These are phyloP conservation scores for Brassica carinata DNA, from an alignment of 345 rosid genomes.

Conservation along the genomic window DNA sequence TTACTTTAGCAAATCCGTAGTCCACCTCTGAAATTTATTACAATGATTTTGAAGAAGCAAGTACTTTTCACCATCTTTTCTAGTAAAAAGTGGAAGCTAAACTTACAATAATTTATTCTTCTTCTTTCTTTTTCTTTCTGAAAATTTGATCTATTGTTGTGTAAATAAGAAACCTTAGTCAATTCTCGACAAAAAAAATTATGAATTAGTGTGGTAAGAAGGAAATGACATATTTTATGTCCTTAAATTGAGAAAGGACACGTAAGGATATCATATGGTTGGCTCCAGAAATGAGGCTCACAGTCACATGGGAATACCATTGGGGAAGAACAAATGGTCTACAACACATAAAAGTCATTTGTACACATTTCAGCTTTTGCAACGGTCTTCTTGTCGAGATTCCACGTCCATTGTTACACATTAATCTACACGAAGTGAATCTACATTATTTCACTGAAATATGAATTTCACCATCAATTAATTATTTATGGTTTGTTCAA, in stretches of 20 bases:
- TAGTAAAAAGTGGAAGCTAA: not conserved
- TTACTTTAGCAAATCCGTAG: not conserved
- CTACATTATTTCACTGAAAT: not conserved
- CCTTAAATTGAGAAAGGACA: not conserved
- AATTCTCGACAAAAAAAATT: not conserved
- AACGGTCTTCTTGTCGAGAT: constrained; percentile 27
- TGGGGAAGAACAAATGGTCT: constrained; percentile 19
- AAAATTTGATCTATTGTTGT: not conserved
- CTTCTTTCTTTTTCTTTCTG: not conserved
- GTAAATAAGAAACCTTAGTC: not conserved
- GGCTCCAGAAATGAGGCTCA: constrained; percentile 12
- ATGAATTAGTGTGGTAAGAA: not conserved
- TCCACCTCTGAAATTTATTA: not conserved
- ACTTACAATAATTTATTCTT: not conserved
- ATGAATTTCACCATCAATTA: not conserved
- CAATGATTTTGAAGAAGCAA: too few relatives aligned
- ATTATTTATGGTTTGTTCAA: not conserved
- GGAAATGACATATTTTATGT: not conserved
- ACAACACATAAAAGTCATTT: constrained; percentile 17
- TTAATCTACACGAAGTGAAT: not conserved
- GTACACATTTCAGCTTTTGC: constrained; percentile 14
- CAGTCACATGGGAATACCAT: constrained; percentile 15
- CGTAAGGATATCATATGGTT: constrained; percentile 3
- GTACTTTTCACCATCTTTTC: too few relatives aligned
- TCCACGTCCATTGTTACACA: constrained; percentile 9